Evolutionary conservation across 2,329 filamentous ascomycete genomes (phyloP), one percentile per base, ranked within the genome.

Genomic region (Aspergillus piperis): DNA sequence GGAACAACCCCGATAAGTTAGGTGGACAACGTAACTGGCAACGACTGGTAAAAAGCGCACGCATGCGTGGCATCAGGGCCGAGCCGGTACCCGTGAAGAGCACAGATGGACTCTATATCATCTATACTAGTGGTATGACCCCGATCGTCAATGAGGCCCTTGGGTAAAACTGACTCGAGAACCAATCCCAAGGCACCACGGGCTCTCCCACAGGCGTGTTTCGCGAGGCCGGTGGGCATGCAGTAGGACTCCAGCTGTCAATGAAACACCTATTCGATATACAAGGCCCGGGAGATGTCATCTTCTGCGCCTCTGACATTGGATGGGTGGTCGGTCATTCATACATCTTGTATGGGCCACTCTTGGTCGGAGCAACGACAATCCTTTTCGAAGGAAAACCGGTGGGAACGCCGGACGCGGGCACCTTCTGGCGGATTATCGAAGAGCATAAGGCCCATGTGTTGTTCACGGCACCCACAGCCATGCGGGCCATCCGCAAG

Each of bases 371-470:
- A 5, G 92, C 93, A 2, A 88, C 92, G 1, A 96, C 92, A 0
- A 86, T 97, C 1, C 81, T 97, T 0, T 97, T 92, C 74, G 93
- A 97, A 77, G 94, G 93, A n/a, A 97, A 97, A 67, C 93, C 93
- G 0, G 83, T 96, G 11, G 92, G 92, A 4, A 96, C 92, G 0
- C 93, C 93, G 0, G 88, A 96, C 68, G 90, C 92, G 0, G 89
- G 91, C 5, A 89, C 90, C 0, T 95, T 97, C 73, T 98, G 93
- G 93, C 83, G 92, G 2, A 86, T 96, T 17, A 77, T 96, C 3
- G 88, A 92, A 65, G 90, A 96, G 68, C 89, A 97, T 80, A 88
- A 88, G 69, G 92, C 96, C 57, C 96, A 91, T 62, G 85, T 86
- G 5, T 81, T 96, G 68, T 96, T 91, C 73, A 96, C 93, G 0